Base-by-base conservation (phyloP, 176 grass and related monocot genomes). In the Oropetium thomaeum region DNA sequence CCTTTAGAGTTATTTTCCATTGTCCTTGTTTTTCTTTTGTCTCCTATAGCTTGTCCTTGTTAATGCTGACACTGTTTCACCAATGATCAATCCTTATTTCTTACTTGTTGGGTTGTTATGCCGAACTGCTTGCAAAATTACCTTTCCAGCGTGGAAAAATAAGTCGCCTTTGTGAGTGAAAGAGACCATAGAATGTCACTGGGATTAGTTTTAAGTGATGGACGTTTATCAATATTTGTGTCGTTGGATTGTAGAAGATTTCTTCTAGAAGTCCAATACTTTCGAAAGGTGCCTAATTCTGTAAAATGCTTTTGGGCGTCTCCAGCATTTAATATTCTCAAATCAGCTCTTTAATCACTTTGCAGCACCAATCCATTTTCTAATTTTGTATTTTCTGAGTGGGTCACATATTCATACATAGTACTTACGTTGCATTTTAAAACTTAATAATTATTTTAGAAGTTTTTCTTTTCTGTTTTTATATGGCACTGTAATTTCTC, bases 111-210 rank as follows among this genome's bases (percentile, higher is more conserved):
- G 16, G 12, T 48, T 58, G 34, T 23, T 72, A 70, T 65, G 32
- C 47, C 65, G 57, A 71, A 70, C 58, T 77, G 11, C 29, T 58
- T 12, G 16, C 55, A 55, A 43, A 54, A 34, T 62, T 63, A 43
- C 43, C 69, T 81, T 81, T 70, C 28, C 34, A 75, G 62, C 20
- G 59, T 58, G 37, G 37, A 62, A 52, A 65, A 71, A 77, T 48
- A 65, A 10, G 38, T 65, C 65, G 29, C 40, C 5, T 76, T 45
- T 65, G 27, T 16, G 17, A 69, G 42, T 63, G 15, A 70, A 71
- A 78, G 65, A 63, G 44, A 61, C 65, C 14, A 41, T 71, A 77
- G 44, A 45, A 19, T 8, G 19, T 5, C 39, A 49, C 28, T 34
- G 10, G 20, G 13, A 64, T 78, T 62, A 49, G 67, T 78, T 70